A percentile compares a stretch with the other conserved stretches of the same genome.
These are phyloP conservation scores for Cladophialophora bantiana DNA, from an alignment of 2,329 filamentous ascomycete species.

Conservation along the genomic window DNA sequence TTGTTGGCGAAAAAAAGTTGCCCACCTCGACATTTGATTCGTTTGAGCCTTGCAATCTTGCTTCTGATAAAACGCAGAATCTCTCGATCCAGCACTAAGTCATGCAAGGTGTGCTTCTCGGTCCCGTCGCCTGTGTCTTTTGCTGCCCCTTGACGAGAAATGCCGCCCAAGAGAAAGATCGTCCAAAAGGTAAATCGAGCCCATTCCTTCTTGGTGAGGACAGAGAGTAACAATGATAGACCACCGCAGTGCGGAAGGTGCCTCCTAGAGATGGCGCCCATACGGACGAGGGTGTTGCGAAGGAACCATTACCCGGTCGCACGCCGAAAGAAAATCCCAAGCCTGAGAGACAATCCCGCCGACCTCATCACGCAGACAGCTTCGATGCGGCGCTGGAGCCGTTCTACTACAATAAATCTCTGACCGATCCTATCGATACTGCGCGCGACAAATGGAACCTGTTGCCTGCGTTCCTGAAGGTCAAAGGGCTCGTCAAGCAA, in stretches of 20 bases:
- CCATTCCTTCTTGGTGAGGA: neutral
- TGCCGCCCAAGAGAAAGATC: constrained; percentile 40
- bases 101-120: constrained; percentile 6
- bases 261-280: constrained; percentile 15
- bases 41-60: constrained; percentile 15
- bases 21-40: constrained; percentile 17
- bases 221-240: constrained; percentile 2
- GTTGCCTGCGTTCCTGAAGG: constrained; percentile 94
- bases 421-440: constrained; percentile 74
- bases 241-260: constrained; percentile 25
- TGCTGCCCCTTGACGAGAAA: constrained; percentile 18
- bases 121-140: neutral
- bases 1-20: constrained; percentile 23
- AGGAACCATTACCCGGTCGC: constrained; percentile 1
- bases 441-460: constrained; percentile 93
- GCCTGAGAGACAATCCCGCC: constrained; percentile 28
- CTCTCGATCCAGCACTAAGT: neutral
- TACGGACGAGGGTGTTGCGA: neutral
- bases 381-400: constrained; percentile 72
- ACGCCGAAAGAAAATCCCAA: constrained; percentile 24
- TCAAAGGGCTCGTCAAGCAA: constrained; percentile 96
- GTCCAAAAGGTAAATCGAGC: constrained; percentile 32
- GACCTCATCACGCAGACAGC: constrained; percentile 45
- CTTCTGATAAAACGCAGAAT: neutral
- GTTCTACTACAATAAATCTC: constrained; percentile 72